A percentile compares a stretch with the other conserved stretches of the same genome.
phyloP scores from a whole-genome alignment of 2,329 filamentous ascomycete genomes.

The Colletotrichum theobromicola region DNA sequence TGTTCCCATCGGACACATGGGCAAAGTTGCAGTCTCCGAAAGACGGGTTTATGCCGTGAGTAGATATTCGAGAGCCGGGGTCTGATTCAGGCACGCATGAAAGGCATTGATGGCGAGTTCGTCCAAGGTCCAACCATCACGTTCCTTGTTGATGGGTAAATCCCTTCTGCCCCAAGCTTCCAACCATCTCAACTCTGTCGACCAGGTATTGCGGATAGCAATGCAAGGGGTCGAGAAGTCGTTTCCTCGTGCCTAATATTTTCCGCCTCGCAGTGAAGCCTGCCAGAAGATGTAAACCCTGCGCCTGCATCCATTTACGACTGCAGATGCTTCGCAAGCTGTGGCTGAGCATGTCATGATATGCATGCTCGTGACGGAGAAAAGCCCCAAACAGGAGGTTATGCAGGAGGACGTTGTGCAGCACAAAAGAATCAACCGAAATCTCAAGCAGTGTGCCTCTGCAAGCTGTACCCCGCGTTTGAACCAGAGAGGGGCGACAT shows the following conservation, averaged over 20 bases:
- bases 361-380: neutral
- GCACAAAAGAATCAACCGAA: neutral
- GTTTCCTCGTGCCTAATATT: neutral
- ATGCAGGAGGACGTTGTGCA: neutral
- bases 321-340: neutral
- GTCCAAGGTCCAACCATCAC: constrained; percentile 2
- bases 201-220: neutral
- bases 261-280: neutral
- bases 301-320: neutral
- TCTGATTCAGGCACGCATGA: neutral
- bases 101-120: neutral
- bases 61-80: neutral
- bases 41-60: neutral
- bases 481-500: neutral
- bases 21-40: neutral
- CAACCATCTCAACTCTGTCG: constrained; percentile 1
- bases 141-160: neutral
- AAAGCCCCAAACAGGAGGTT: constrained; percentile 9
- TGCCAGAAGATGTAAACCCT: neutral
- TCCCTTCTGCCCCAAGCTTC: constrained; percentile 8
- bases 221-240: neutral
- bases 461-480: constrained; percentile 16
- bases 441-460: neutral
- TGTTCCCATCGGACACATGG: neutral
- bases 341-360: neutral